Conservation (phyloP, 2,329 filamentous ascomycete genomes). For the Fusarium brachygibbosum region DNA sequence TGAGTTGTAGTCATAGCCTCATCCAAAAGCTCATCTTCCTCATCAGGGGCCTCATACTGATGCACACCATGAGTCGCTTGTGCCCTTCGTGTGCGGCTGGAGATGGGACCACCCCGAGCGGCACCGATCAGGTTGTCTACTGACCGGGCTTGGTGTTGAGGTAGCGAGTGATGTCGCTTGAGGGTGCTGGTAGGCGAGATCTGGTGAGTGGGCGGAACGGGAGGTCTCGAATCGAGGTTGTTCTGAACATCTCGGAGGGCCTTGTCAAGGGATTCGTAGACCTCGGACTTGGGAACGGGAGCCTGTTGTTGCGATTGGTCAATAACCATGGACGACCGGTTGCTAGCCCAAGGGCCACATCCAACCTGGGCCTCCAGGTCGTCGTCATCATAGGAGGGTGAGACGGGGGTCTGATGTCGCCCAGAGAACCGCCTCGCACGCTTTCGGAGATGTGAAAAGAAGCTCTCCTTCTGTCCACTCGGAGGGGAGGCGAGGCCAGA, state of each 20-base stretch:
- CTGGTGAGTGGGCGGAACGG: conserved; percentile 68
- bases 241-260: conserved; percentile 68
- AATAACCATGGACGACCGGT: conserved; percentile 85
- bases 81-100: conserved; percentile 83
- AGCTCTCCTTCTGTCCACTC: conserved; percentile 89
- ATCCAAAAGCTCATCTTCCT: conserved; percentile 95
- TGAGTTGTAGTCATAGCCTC: conserved; percentile 86
- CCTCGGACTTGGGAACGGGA: conserved; percentile 66
- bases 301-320: conserved; percentile 68
- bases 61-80: conserved; percentile 80
- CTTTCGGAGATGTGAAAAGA: conserved; percentile 97
- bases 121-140: conserved; percentile 73
- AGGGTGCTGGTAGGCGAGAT: conserved; percentile 64
- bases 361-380: conserved; percentile 94
- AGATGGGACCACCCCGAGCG: conserved; percentile 73
- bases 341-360: conserved; percentile 89
- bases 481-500: conserved; percentile 81
- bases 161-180: conserved; percentile 75
- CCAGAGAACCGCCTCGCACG: conserved; percentile 92
- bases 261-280: conserved; percentile 72
- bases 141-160: conserved; percentile 72
- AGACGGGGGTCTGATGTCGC: conserved; percentile 84
- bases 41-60: conserved; percentile 93
- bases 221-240: conserved; percentile 61
- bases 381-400: conserved; percentile 87